Evolutionary conservation across 345 rosid species (phyloP).

Genomic region (Conringia planisiliqua): DNA sequence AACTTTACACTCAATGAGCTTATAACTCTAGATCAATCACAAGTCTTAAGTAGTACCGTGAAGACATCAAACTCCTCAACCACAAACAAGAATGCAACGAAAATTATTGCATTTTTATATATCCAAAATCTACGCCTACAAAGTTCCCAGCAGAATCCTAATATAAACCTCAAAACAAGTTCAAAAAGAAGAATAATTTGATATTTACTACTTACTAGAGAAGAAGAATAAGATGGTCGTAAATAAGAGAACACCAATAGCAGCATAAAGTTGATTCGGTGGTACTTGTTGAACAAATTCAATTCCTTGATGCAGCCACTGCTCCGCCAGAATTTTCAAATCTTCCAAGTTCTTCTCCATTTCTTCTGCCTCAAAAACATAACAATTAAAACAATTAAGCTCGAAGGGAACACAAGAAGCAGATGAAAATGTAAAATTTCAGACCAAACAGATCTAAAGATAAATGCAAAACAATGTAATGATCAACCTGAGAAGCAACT

Average conservation of each 20-base stretch:
- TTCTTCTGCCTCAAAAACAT: neutral
- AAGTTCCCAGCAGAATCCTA: neutral
- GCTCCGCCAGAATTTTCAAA: slow-evolving; percentile 44
- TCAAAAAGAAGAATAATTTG: neutral
- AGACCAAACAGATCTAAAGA: neutral
- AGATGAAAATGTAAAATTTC: neutral
- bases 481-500: neutral
- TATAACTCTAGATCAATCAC: neutral
- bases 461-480: neutral
- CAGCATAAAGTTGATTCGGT: slow-evolving; percentile 60
- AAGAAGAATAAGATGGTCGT: slow-evolving; percentile 50
- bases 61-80: neutral
- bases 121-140: neutral
- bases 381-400: neutral
- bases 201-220: slow-evolving; percentile 35
- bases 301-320: slow-evolving; percentile 46
- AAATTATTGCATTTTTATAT: neutral
- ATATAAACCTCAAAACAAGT: neutral
- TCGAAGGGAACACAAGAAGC: neutral
- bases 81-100: slow-evolving; percentile 4
- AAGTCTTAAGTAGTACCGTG: neutral
- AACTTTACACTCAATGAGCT: neutral
- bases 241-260: slow-evolving; percentile 45
- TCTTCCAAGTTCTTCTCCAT: slow-evolving; percentile 67
- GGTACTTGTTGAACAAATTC: slow-evolving; percentile 53